Evolutionary conservation across 768 basidiomycete genomes (phyloP).

Genomic region (Serendipita sp.): DNA sequence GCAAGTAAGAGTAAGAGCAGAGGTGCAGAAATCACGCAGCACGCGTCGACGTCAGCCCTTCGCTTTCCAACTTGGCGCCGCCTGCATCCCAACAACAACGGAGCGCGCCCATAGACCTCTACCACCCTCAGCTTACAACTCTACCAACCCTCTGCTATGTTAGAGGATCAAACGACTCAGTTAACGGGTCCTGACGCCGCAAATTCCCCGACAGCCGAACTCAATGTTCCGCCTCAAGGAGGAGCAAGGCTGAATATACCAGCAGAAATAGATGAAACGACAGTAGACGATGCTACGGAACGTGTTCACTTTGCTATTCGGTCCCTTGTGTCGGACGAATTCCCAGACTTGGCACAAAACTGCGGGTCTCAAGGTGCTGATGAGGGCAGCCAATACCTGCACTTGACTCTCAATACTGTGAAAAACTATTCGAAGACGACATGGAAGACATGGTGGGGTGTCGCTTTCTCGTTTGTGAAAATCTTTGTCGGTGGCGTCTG

Average conservation of each 20-base stretch:
- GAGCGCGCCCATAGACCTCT: too few relatives aligned
- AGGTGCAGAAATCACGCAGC: too few relatives aligned
- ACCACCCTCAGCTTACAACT: too few relatives aligned
- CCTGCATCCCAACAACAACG: too few relatives aligned
- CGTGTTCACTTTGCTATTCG: not conserved
- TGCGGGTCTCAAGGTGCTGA: not conserved
- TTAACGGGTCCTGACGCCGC: too few relatives aligned
- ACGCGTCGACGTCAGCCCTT: too few relatives aligned
- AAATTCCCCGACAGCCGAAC: too few relatives aligned
- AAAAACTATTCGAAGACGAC: not conserved
- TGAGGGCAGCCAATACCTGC: not conserved
- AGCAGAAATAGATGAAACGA: not conserved
- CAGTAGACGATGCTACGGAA: not conserved
- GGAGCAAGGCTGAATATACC: not conserved
- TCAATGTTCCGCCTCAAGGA: too few relatives aligned
- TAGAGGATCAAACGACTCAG: too few relatives aligned
- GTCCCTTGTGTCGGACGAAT: not conserved
- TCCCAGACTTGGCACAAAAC: not conserved
- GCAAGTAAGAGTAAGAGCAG: too few relatives aligned
- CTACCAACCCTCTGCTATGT: too few relatives aligned
- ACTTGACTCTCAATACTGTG: not conserved
- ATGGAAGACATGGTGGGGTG: conserved; percentile 1
- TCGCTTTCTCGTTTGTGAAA: not conserved
- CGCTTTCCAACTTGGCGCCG: too few relatives aligned
- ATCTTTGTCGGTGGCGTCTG: not conserved